Percentiles rank a stretch among this genome's conserved stretches.
Conservation (phyloP, 2,329 filamentous ascomycete genomes). For the Microdochium bolleyi region DNA sequence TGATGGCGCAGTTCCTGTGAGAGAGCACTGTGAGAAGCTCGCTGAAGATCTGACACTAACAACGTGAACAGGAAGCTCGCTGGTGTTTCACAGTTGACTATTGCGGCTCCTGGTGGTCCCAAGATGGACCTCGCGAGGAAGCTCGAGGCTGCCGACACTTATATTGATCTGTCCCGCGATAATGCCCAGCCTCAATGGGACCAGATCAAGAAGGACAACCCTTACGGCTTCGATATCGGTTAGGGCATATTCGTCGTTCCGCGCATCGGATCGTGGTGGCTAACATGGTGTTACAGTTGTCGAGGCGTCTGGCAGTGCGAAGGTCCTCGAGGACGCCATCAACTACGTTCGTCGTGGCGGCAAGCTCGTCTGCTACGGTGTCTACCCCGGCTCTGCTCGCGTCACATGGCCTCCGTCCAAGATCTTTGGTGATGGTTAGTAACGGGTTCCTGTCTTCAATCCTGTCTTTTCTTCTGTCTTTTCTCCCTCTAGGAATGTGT, state of each 20-base stretch:
- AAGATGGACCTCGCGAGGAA: conserved; percentile 63
- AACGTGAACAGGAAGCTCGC: conserved; percentile 33
- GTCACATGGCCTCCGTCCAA: conserved; percentile 64
- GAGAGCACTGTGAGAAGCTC: neutral
- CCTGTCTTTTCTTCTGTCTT: neutral
- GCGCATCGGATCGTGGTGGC: neutral
- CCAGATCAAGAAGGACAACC: conserved; percentile 55
- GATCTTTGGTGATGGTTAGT: conserved; percentile 48
- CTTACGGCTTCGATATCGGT: conserved; percentile 65
- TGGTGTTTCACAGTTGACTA: conserved; percentile 61
- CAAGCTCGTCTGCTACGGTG: conserved; percentile 65
- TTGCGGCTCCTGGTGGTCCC: conserved; percentile 59
- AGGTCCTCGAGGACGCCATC: conserved; percentile 63
- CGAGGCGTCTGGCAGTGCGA: conserved; percentile 61
- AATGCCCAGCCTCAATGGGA: conserved; percentile 52
- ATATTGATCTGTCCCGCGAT: conserved; percentile 44
- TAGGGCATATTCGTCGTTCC: conserved; percentile 8
- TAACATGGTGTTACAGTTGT: conserved; percentile 34
- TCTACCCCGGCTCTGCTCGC: conserved; percentile 54
- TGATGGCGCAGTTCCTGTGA: conserved; percentile 25
- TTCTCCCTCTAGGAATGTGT: neutral
- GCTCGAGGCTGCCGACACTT: conserved; percentile 45
- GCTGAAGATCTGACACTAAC: neutral
- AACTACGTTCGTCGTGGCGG: conserved; percentile 65
- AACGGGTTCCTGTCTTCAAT: no score